Percentiles rank a stretch among this genome's conserved stretches.
Conservation (phyloP, 208 protist species). For the Trypanosomatidae sp. region DNA sequence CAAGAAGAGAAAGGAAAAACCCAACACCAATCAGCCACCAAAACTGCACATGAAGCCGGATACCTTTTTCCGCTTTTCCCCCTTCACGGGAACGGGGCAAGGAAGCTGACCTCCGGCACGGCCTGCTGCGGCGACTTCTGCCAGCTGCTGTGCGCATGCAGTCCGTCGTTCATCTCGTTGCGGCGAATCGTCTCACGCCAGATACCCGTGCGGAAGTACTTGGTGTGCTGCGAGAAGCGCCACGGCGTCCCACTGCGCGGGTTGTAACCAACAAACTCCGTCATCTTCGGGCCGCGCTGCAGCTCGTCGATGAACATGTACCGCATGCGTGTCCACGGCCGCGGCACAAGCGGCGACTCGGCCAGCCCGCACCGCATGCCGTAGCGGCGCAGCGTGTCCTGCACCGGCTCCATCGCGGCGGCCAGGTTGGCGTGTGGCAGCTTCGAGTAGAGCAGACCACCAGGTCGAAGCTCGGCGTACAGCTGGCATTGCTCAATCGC, state of each 20-base stretch:
- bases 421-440: slow-evolving; percentile 49
- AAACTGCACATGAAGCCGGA: no score
- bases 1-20: no score
- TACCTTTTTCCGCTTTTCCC: no score
- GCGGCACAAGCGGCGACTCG: slow-evolving; percentile 81
- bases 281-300: slow-evolving; percentile 81
- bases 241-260: slow-evolving; percentile 79
- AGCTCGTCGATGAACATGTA: slow-evolving; percentile 93
- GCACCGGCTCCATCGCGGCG: slow-evolving; percentile 48
- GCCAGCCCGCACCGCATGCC: slow-evolving; percentile 82
- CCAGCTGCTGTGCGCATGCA: slow-evolving; percentile 88
- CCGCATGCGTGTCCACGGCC: slow-evolving; percentile 85
- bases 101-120: slow-evolving; percentile 86
- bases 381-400: slow-evolving; percentile 64
- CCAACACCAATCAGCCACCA: no score
- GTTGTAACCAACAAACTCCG: slow-evolving; percentile 90
- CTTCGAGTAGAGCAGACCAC: slow-evolving; percentile 74
- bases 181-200: slow-evolving; percentile 86
- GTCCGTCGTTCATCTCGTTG: slow-evolving; percentile 89
- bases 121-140: slow-evolving; percentile 89
- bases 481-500: slow-evolving; percentile 87
- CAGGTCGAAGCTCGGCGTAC: slow-evolving; percentile 82
- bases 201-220: slow-evolving; percentile 85
- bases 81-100: no score
- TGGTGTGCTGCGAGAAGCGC: slow-evolving; percentile 89